Conservation (phyloP, 1,284 basidiomycete genomes). For the Tilletia walkeri region DNA sequence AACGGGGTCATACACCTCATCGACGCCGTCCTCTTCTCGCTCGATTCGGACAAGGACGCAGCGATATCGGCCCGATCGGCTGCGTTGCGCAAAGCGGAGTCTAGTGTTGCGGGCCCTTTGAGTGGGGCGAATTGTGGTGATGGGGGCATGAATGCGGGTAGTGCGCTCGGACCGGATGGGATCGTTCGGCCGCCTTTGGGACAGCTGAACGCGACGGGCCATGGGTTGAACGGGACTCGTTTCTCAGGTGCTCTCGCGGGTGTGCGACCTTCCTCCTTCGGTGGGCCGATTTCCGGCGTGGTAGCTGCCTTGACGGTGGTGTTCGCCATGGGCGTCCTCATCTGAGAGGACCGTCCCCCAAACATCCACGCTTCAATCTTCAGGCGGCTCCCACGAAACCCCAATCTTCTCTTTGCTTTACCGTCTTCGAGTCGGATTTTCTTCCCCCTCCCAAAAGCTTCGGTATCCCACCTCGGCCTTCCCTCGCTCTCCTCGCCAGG, state of each 20-base stretch:
- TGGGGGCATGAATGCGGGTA: not conserved
- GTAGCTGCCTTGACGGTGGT: not conserved
- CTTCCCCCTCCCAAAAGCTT: too few species aligned
- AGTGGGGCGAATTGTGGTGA: not conserved
- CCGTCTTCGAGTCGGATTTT: too few species aligned
- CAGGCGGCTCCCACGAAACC: too few species aligned
- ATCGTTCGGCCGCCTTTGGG: not conserved
- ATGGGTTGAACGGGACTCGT: not conserved
- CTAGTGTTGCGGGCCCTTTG: not conserved
- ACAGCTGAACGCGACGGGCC: not conserved
- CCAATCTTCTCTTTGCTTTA: too few species aligned
- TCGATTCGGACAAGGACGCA: not conserved
- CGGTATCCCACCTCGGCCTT: too few species aligned
- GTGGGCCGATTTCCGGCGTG: not conserved
- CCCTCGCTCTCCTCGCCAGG: too few species aligned
- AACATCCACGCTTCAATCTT: too few species aligned
- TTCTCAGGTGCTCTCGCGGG: not conserved
- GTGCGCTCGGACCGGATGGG: not conserved
- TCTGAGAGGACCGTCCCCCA: too few species aligned
- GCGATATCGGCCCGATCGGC: not conserved
- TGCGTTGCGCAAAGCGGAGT: not conserved
- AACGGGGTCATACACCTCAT: slow-evolving; percentile 18
- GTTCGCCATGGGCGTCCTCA: not conserved
- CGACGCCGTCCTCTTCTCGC: slow-evolving; percentile 3
- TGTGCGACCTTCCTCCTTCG: not conserved